Evolutionary conservation across 1,284 basidiomycete genomes (phyloP).

Genomic region (Chalciporus sp.): DNA sequence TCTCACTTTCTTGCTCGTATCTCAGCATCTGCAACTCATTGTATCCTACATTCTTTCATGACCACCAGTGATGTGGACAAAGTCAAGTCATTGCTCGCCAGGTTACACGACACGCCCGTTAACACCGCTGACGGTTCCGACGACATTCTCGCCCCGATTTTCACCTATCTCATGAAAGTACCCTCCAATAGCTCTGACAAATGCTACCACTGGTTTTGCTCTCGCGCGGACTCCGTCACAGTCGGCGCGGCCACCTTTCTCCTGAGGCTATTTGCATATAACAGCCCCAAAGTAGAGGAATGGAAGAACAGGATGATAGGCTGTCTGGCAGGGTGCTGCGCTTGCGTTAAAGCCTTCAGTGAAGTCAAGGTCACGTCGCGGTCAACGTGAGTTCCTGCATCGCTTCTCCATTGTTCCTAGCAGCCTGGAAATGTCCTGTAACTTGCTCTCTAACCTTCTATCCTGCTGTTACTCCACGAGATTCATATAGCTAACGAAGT

Average conservation of each 20-base stretch:
- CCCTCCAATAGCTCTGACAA: conserved; percentile 41
- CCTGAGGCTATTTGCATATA: conserved; percentile 79
- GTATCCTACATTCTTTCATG: conserved; percentile 27
- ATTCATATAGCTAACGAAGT: conserved; percentile 21
- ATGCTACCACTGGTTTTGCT: conserved; percentile 73
- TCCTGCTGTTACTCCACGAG: conserved; percentile 2
- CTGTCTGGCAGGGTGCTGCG: conserved; percentile 63
- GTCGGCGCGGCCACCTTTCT: conserved; percentile 75
- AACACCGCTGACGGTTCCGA: conserved; percentile 51
- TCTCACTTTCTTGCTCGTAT: neutral
- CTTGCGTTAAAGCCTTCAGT: conserved; percentile 69
- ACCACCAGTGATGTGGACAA: conserved; percentile 30
- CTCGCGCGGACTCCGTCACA: conserved; percentile 51
- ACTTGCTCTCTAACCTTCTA: conserved; percentile 10
- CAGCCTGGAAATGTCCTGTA: conserved; percentile 7
- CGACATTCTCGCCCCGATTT: conserved; percentile 53
- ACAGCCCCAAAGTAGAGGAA: conserved; percentile 53
- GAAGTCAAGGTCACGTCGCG: conserved; percentile 63
- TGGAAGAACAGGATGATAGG: conserved; percentile 64
- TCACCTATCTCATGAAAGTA: conserved; percentile 55
- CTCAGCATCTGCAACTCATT: neutral
- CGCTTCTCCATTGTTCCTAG: neutral
- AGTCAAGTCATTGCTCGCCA: conserved; percentile 47
- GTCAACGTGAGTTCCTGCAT: conserved; percentile 58
- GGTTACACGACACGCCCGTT: conserved; percentile 58